Evolutionary conservation across 192 early-diverging fungal species (phyloP), one percentile per base, ranked within the genome.

Genomic region (Pecoramyces ruminantium): DNA sequence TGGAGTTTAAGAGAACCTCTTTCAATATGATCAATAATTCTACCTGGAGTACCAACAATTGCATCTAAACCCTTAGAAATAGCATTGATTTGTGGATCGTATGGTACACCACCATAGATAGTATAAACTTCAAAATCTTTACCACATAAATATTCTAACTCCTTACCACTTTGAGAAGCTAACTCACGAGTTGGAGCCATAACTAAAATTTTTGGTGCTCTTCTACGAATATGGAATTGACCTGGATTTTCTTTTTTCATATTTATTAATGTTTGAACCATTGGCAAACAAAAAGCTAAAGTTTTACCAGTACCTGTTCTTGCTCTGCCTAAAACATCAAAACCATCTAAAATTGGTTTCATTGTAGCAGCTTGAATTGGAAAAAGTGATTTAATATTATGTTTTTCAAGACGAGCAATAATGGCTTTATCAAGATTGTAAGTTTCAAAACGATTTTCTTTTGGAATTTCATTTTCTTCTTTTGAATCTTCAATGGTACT

Each of bases 351-450:
- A 82, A 95, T 92, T 27, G 86, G 86, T 77, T 91, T 83, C 81
- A 92, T 90, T 14, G 94, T 95, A 80, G 93, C 94, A 30, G 96
- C 95, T 86, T 98, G 97, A 78, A 98, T 98, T 16, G 96, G 95
- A 85, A 98, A 98, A 28, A 98, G 88, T 12, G 92, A 86, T 28
- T 89, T 90, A 80, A 97, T 93, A 39, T 94, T 94, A 51, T 93
- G 91, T 4, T 81, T 83, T n/a, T 85, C 84, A 39, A 98, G 90
- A 3, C 92, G 90, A 38, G 86, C 86, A 78, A 94, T 81, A 28
- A 95, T 96, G 25, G 90, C 84, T 29, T 87, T 85, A 4, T 92
- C 89, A 79, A 95, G 85, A 29, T 88, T 86, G 83, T 92, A 94
- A 78, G 86, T 88, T 83, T 85, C 84, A 58, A 94, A 80, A 0